Percentiles rank a stretch among this genome's conserved stretches.
phyloP scores from a whole-genome alignment of 2,329 filamentous ascomycete genomes.

The Aspergillus nomiae region DNA sequence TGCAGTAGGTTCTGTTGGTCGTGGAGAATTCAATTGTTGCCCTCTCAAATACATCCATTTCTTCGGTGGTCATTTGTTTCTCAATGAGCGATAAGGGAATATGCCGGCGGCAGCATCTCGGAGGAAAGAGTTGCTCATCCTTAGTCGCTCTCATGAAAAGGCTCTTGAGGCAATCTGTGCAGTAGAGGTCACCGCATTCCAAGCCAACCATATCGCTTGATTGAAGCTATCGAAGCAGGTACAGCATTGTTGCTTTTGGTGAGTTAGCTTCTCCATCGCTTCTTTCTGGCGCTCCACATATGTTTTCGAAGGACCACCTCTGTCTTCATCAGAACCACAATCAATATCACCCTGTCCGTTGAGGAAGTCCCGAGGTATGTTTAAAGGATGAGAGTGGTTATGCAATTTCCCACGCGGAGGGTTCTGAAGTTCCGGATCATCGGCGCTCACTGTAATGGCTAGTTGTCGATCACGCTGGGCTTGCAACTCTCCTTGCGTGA shows the following conservation, averaged over 20 bases:
- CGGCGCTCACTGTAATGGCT: neutral
- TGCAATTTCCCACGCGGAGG: neutral
- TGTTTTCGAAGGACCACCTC: neutral
- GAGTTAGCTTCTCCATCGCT: neutral
- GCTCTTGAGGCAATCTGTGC: constrained; percentile 3
- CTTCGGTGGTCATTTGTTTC: neutral
- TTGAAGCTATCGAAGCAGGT: neutral
- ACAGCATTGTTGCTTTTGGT: neutral
- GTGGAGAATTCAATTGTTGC: neutral
- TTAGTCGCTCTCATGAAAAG: constrained; percentile 1
- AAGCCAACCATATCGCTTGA: neutral
- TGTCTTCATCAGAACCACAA: neutral
- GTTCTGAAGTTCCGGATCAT: neutral
- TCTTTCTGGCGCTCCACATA: neutral
- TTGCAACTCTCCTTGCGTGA: neutral
- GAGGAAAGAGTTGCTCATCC: constrained; percentile 10
- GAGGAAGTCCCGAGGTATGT: neutral
- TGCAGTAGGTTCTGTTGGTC: neutral
- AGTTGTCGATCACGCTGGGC: neutral
- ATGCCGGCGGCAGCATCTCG: constrained; percentile 6
- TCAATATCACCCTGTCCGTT: neutral
- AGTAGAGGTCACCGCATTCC: neutral
- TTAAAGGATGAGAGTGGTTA: neutral
- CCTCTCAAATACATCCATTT: neutral
- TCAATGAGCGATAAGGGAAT: neutral